Percentiles rank a stretch among this genome's conserved stretches.
Evolutionary conservation across 2,329 filamentous ascomycete genomes (phyloP).

Genomic region (Cladosporium sp.): DNA sequence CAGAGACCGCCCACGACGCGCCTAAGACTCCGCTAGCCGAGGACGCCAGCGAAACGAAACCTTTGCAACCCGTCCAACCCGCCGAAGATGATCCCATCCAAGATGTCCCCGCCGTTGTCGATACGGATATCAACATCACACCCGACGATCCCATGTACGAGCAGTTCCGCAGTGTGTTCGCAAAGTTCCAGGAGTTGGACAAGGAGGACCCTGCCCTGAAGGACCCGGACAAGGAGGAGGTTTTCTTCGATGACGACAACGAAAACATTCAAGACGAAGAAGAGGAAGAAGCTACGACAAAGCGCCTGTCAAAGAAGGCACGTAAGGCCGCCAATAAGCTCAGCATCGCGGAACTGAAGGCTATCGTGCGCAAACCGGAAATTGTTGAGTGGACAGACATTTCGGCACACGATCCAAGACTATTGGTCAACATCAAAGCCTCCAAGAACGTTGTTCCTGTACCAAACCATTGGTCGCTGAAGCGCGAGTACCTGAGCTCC

Average conservation of each 20-base stretch:
- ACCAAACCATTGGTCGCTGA: conserved; percentile 87
- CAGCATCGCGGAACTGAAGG: conserved; percentile 91
- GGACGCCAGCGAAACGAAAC: conserved; percentile 17
- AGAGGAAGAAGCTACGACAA: conserved; percentile 56
- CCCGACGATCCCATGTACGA: conserved; percentile 65
- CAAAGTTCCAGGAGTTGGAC: conserved; percentile 64
- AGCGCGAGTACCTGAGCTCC: conserved; percentile 93
- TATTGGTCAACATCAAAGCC: conserved; percentile 90
- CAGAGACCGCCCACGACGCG: conserved; percentile 21
- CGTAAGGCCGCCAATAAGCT: conserved; percentile 86
- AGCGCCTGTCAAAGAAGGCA: conserved; percentile 89
- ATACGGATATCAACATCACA: conserved; percentile 19
- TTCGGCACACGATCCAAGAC: conserved; percentile 77
- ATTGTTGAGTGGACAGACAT: conserved; percentile 97
- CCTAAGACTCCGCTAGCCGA: conserved; percentile 15
- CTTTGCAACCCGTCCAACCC: conserved; percentile 22
- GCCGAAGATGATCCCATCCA: conserved; percentile 23
- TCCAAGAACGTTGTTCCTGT: conserved; percentile 94
- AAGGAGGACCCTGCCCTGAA: conserved; percentile 48
- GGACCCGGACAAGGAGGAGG: conserved; percentile 72
- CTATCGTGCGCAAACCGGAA: conserved; percentile 82
- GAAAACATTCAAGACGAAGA: conserved; percentile 82
- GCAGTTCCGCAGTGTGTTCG: conserved; percentile 76
- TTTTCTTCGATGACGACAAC: conserved; percentile 78
- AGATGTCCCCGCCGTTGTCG: conserved; percentile 20